Base-by-base conservation (phyloP, 73 alveolate species). In the Paramecium tetraurelia region DNA sequence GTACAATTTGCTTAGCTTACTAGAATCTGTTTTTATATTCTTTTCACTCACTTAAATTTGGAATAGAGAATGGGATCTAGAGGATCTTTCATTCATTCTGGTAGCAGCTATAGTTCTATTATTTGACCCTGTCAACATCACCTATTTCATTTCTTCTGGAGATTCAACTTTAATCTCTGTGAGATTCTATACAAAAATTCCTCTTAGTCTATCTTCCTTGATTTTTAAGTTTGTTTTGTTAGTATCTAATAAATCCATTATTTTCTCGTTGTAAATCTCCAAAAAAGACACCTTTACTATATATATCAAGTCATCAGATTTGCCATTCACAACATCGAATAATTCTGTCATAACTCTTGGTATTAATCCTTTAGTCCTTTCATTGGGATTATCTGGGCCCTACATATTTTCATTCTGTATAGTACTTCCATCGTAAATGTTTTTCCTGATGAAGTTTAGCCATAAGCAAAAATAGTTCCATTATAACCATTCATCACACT, bases 61-160 rank as follows among this genome's bases (percentile, higher is more conserved):
- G 93, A 98, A 98, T 44, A 98, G 58, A 11, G 99, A 95, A 95
- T 98, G 99, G 10, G 98, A 93, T 86, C 99, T 84, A 4, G 99
- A 97, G 7, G 98, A 94, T 86, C 96, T 96, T 53, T 96, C 99
- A 86, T 98, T 98, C 99, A 98, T 97, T 92, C 99, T 93, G 0
- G 99, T 98, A 0, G 99, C 99, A 18, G 99, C 99, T 27, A 98
- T 96, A 8, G 99, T 94, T 76, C 99, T 92, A 89, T 97, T 98
- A 33, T 92, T 85, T 22, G 98, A 85, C 0, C 99, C 99, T 11
- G 98, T 96, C 27, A 94, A 85, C 98, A 98, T 97, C 5, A 98
- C 98, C 3, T 96, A 95, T 58, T 94, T 88, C 99, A 98, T 98
- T 86, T 98, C 99, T 85, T 95, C 94, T 33, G 97, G 95, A 27